phyloP scores from a whole-genome alignment of 495 filamentous ascomycete genomes.

The Bryoglossum gracile region DNA sequence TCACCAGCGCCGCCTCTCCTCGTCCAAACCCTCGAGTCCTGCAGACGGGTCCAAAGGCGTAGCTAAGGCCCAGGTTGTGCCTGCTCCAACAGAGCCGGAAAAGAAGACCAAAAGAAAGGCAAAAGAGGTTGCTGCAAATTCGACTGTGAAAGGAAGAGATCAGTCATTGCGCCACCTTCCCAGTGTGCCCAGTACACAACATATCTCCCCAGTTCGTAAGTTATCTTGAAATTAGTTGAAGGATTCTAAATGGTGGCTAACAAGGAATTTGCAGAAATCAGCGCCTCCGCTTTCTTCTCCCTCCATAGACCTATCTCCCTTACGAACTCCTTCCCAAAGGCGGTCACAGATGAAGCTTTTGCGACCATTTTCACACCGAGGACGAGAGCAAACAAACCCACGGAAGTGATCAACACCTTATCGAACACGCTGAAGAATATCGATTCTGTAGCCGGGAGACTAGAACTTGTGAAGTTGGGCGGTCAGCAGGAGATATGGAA shows the following conservation, averaged over 20 bases:
- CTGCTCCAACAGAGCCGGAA: slow-evolving; percentile 28
- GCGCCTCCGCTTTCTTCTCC: slow-evolving; percentile 88
- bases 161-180: slow-evolving; percentile 54
- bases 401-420: slow-evolving; percentile 73
- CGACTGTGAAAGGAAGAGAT: slow-evolving; percentile 23
- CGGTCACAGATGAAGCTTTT: slow-evolving; percentile 65
- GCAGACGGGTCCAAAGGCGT: slow-evolving; percentile 41
- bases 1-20: slow-evolving; percentile 46
- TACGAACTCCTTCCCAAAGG: slow-evolving; percentile 67
- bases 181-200: slow-evolving; percentile 77
- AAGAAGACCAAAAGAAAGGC: slow-evolving; percentile 31
- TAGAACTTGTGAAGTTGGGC: slow-evolving; percentile 11
- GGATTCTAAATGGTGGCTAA: slow-evolving; percentile 16
- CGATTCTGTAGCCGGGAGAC: slow-evolving; percentile 34
- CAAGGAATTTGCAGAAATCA: slow-evolving; percentile 56
- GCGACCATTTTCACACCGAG: slow-evolving; percentile 68
- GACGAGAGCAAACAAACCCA: slow-evolving; percentile 37
- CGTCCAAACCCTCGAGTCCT: slow-evolving; percentile 50
- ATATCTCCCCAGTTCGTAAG: slow-evolving; percentile 57
- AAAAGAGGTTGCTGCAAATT: slow-evolving; percentile 25
- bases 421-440: slow-evolving; percentile 64
- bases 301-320: slow-evolving; percentile 91
- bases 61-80: slow-evolving; percentile 35
- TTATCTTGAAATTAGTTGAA: slow-evolving; percentile 23
- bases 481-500: slow-evolving; percentile 27